Base-by-base conservation (phyloP, 345 rosid genomes). In the Eucalyptus cladocalyx region DNA sequence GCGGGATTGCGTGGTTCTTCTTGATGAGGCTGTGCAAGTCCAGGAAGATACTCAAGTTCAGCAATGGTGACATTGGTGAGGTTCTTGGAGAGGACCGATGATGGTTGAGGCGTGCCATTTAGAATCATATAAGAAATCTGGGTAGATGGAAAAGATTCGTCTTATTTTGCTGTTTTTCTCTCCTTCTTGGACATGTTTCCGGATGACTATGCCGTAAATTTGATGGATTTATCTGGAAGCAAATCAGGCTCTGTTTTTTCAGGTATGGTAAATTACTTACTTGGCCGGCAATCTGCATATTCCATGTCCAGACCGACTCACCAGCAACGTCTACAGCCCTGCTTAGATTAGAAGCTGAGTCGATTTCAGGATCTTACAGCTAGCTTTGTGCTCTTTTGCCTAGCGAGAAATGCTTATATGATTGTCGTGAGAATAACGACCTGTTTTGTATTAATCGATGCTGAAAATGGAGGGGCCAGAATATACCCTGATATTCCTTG, bases 1-100 rank as follows among this genome's bases (percentile, higher is more conserved):
- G 95, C 28, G 96, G 96, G 49, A 69, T 96, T 40, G 95, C 93
- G 86, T 96, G 86, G 48, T 83, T 83, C 87, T 45, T 85, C 87
- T 42, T 42, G 53, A 85, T 26, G 53, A 49, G 87, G 54, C 28
- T 85, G 53, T 85, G 86, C 86, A 16, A 83, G 80, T 67, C 81
- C 81, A 5, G 43, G 43, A 72, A 34, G 43, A 34, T 72, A 72
- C 43, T 72, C 81, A 18, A 72, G 43, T 72, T 72, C 37, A 72
- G 81, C 81, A 19, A 72, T 19, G 43, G 43, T 19, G 43, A 72
- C 43, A 19, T 10, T 34, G 43, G 43, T 18, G 81, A 72, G 43
- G 81, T 72, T 13, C 43, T 34, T 72, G 81, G 11, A 72, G 43
- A 32, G 26, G 81, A 72, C 26, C 40, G 24, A 34, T 72, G 62